Evolutionary conservation across 345 rosid species (phyloP).

Genomic region (Theobroma cacao): DNA sequence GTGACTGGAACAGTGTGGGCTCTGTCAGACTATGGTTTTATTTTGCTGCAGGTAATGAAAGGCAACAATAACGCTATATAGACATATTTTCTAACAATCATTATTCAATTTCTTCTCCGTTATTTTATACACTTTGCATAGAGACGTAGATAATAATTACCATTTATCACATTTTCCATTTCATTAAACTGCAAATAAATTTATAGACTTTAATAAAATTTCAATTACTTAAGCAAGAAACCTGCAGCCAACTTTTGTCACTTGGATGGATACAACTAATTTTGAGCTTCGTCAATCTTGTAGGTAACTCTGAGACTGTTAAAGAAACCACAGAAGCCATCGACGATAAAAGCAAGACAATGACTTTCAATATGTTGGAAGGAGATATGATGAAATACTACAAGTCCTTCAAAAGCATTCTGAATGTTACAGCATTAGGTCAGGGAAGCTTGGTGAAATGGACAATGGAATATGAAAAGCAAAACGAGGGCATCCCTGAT

Average conservation of each 20-base stretch:
- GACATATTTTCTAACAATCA: no score
- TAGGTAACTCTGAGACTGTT: background rate
- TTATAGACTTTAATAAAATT: no score
- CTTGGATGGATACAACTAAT: no score
- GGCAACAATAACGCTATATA: no score
- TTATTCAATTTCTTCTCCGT: no score
- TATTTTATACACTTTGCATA: no score
- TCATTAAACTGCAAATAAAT: no score
- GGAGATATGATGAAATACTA: background rate
- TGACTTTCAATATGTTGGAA: background rate
- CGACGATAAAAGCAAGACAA: background rate
- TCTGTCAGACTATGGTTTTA: conserved; percentile 27
- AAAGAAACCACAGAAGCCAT: background rate
- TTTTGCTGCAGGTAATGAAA: no score
- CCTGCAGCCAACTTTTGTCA: no score
- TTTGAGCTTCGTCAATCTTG: background rate
- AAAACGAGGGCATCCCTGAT: background rate
- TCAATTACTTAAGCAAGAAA: no score
- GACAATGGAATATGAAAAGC: background rate
- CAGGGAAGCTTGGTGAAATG: conserved; percentile 3
- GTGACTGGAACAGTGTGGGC: conserved; percentile 7
- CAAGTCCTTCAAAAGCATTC: background rate
- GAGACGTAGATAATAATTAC: no score
- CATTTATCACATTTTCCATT: no score
- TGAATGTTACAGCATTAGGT: background rate